phyloP scores from a whole-genome alignment of 306 rosid species.

The Prunus fruticosa region DNA sequence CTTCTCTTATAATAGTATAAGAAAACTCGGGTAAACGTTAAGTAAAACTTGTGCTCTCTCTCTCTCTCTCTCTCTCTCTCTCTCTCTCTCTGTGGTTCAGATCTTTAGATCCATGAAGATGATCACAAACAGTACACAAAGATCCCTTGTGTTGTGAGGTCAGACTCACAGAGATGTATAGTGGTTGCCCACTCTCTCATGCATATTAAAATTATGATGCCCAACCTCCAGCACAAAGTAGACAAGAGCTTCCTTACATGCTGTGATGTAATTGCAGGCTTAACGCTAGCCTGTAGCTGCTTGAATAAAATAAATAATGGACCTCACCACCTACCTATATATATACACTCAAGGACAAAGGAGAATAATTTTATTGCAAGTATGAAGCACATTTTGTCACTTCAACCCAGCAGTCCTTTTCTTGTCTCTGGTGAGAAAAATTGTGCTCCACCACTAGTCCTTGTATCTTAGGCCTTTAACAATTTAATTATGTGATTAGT shows the following conservation, averaged over 20 bases:
- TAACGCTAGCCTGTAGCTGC: background rate
- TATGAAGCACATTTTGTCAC: background rate
- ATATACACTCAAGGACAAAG: background rate
- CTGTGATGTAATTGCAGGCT: background rate
- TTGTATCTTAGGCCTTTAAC: background rate
- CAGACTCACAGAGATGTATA: background rate
- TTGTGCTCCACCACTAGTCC: background rate
- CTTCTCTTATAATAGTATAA: no score
- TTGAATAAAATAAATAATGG: background rate
- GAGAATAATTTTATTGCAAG: no score
- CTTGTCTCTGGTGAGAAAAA: background rate
- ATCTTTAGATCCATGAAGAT: background rate
- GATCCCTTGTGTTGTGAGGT: background rate
- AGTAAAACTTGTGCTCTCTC: no score
- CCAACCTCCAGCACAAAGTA: background rate
- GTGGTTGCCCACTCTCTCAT: conserved; percentile 15
- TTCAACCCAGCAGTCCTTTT: background rate
- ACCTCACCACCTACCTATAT: background rate
- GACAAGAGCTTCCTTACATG: background rate
- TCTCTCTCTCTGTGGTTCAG: background rate
- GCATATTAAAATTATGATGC: background rate
- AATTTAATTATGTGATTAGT: no score
- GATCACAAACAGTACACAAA: background rate
- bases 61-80: background rate
- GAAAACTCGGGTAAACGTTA: no score